Evolutionary conservation across 73 alveolate genomes (phyloP), one percentile per base, ranked within the genome.

Genomic region (Tetrahymena thermophila): DNA sequence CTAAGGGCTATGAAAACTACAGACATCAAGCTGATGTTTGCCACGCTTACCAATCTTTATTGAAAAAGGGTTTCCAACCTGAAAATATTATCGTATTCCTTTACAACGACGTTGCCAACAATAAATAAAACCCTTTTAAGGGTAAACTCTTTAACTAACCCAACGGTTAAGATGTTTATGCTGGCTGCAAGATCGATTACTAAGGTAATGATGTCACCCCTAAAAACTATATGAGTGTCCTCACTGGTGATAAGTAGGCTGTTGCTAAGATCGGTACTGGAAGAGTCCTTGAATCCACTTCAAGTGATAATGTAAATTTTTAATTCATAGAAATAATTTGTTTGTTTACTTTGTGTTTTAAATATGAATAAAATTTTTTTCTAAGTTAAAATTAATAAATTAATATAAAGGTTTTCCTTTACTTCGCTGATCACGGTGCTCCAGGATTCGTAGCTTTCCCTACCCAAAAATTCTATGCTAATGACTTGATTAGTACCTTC

Each of bases 11-110:
- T 98, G 42, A 97, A 95, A 99, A 99, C 98, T 99, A 99, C 96
- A 96, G 99, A 43, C 99, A 99, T 97, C 99, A 99, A 96, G 99
- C 99, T 38, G 99, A 99, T 96, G 98, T 98, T 93, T 99, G 99
- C 98, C 99, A 99, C 94, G 99, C 99, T 83, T 99, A 99, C 95
- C 99, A 99, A 93, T 95, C 98, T 93, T 94, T 99, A 93, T 84
- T 96, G 35, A 96, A 95, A 96, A 96, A 98, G 40, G 99, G 99
- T 42, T 96, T 97, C 35, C 97, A 98, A 19, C 99, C 98, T 42
- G 99, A 97, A 35, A 93, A 98, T 95, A 99, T 99, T 95, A 99
- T 99, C 93, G 96, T 97, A 35, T 96, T 99, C 95, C 98, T 99
- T 85, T 98, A 98, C 96, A 99, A 99, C 94, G 99, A 99, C 96